A percentile compares a stretch with the other conserved stretches of the same genome.
phyloP scores from a whole-genome alignment of 768 basidiomycete species.

The Boletus coccyginus region DNA sequence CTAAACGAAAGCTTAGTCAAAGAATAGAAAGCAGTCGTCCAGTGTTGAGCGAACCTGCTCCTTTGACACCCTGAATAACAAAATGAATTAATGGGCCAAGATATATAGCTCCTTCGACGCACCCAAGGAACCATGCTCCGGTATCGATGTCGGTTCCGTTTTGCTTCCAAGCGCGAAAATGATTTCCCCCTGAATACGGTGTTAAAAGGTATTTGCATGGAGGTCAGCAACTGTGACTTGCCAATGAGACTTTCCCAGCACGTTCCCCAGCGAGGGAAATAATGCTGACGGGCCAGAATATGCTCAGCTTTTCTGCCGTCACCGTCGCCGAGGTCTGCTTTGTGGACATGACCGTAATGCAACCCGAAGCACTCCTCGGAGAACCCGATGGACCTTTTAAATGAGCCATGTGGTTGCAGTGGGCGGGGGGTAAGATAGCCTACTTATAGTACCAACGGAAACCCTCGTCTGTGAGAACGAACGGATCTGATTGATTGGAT shows the following conservation, averaged over 20 bases:
- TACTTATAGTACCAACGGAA: slow-evolving; percentile 70
- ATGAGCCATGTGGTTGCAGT: background rate
- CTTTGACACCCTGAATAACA: slow-evolving; percentile 57
- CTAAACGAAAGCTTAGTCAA: slow-evolving; percentile 21
- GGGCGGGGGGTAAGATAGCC: background rate
- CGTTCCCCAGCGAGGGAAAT: slow-evolving; percentile 76
- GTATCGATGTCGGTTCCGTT: slow-evolving; percentile 70
- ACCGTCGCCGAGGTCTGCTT: slow-evolving; percentile 83
- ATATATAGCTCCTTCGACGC: slow-evolving; percentile 22
- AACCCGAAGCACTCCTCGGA: slow-evolving; percentile 80
- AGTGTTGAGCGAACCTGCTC: slow-evolving; percentile 46
- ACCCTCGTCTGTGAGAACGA: slow-evolving; percentile 71
- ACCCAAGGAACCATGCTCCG: slow-evolving; percentile 87
- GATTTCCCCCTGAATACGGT: slow-evolving; percentile 63
- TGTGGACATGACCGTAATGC: slow-evolving; percentile 71
- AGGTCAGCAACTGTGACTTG: slow-evolving; percentile 14
- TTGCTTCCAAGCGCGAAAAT: slow-evolving; percentile 88
- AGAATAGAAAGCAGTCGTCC: background rate
- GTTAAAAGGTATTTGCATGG: background rate
- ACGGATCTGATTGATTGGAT: slow-evolving; percentile 75
- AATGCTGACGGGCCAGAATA: slow-evolving; percentile 74
- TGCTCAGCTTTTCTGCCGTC: slow-evolving; percentile 66
- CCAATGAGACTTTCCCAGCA: slow-evolving; percentile 86
- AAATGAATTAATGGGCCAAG: background rate
- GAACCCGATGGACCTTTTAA: slow-evolving; percentile 70